phyloP scores from a whole-genome alignment of 345 rosid species.

The Noccaea bulbosa region DNA sequence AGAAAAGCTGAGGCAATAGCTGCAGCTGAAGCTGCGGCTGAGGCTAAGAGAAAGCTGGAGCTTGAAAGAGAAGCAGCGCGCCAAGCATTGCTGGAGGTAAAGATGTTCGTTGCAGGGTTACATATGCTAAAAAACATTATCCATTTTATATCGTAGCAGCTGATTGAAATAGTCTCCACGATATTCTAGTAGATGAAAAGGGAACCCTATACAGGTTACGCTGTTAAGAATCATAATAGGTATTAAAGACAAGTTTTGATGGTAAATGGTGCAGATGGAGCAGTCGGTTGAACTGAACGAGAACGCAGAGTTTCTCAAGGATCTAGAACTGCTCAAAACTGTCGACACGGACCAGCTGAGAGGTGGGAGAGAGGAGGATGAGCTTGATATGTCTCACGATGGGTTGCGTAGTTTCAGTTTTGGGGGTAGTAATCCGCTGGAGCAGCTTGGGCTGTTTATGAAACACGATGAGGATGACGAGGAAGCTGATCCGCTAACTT shows the following conservation, averaged over 20 bases:
- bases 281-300: conserved; percentile 86
- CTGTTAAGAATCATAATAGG: conserved; percentile 5
- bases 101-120: not conserved
- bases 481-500: conserved; percentile 47
- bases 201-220: not conserved
- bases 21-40: conserved; percentile 58
- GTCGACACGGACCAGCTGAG: conserved; percentile 60
- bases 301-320: conserved; percentile 72
- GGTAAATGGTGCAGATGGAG: conserved; percentile 67
- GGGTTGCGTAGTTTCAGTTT: conserved; percentile 69
- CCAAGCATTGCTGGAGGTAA: conserved; percentile 77
- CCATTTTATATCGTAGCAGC: not conserved
- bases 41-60: conserved; percentile 76
- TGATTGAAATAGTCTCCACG: not conserved
- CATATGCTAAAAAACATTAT: not conserved
- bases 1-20: conserved; percentile 77
- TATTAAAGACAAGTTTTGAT: not conserved
- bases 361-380: conserved; percentile 57
- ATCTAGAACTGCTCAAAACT: conserved; percentile 73
- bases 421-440: conserved; percentile 76
- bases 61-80: conserved; percentile 92
- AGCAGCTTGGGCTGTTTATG: conserved; percentile 81
- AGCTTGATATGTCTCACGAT: conserved; percentile 49
- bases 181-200: not conserved
- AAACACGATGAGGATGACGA: conserved; percentile 68